These are phyloP conservation scores for Ensete ventricosum DNA, from an alignment of 176 grass and related monocot genomes.

Conservation along the genomic window DNA sequence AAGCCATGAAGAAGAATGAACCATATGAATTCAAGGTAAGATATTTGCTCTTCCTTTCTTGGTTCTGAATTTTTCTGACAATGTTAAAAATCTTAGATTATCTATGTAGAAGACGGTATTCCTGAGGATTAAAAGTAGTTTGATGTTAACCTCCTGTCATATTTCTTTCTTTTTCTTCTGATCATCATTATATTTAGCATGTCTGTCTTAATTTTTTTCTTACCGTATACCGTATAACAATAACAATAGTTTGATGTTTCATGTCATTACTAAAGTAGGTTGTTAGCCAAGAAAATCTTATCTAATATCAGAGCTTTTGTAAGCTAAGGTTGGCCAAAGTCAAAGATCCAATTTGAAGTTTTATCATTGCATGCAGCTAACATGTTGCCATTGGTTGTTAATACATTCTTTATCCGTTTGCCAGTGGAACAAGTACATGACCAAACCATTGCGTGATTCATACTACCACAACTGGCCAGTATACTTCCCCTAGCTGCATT, in stretches of 20 bases:
- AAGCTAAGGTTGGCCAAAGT: too few species aligned
- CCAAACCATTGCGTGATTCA: constrained; percentile 18
- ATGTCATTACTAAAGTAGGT: not conserved
- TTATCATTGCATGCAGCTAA: too few species aligned
- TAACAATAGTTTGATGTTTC: too few species aligned
- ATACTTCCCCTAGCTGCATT: constrained; percentile 22
- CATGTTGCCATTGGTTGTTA: not conserved
- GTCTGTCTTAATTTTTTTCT: too few species aligned
- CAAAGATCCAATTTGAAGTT: too few species aligned
- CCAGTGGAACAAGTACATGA: constrained; percentile 29
- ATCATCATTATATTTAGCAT: too few species aligned
- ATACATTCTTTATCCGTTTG: not conserved
- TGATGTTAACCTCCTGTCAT: too few species aligned
- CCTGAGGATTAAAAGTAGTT: not conserved
- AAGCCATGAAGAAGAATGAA: constrained; percentile 29
- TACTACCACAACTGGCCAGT: constrained; percentile 31
- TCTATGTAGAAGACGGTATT: not conserved
- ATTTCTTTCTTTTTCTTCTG: too few species aligned
- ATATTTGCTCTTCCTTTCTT: not conserved
- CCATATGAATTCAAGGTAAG: constrained; percentile 12
- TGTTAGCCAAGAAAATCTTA: not conserved
- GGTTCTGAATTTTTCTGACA: not conserved
- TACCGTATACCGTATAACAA: too few species aligned
- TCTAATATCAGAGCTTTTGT: not conserved
- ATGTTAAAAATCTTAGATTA: not conserved